Evolutionary conservation across 768 basidiomycete genomes (phyloP).

Genomic region (Coprinopsis sp.): DNA sequence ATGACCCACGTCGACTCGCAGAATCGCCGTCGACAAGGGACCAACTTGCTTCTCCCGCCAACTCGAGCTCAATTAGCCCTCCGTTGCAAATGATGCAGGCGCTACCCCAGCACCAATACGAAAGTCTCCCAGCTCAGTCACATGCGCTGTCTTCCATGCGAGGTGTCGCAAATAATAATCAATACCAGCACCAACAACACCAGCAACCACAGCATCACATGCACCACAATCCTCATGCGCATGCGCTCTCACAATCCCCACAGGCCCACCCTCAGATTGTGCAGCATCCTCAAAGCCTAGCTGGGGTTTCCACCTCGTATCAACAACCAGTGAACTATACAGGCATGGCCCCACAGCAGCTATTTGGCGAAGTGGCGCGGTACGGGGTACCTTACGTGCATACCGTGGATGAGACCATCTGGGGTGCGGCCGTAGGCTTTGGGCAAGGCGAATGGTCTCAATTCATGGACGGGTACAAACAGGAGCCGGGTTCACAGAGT

Average conservation of each 20-base stretch:
- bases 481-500: constrained; percentile 43
- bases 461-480: constrained; percentile 48
- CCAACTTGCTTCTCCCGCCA: constrained; percentile 49
- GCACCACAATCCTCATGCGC: constrained; percentile 12
- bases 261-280: constrained; percentile 23
- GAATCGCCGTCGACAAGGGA: constrained; percentile 48
- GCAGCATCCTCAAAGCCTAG: constrained; percentile 15
- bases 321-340: constrained; percentile 10
- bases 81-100: constrained; percentile 35
- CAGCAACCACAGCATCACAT: background rate
- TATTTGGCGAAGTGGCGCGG: constrained; percentile 36
- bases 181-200: constrained; percentile 16
- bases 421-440: constrained; percentile 72
- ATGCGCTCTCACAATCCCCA: constrained; percentile 23
- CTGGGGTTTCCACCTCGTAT: constrained; percentile 17
- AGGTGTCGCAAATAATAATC: constrained; percentile 15
- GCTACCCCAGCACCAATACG: constrained; percentile 37
- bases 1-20: constrained; percentile 44
- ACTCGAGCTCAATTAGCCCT: constrained; percentile 56
- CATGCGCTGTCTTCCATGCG: constrained; percentile 26
- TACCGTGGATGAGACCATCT: constrained; percentile 63
- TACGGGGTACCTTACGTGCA: constrained; percentile 42
- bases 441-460: constrained; percentile 72
- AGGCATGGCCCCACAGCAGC: constrained; percentile 20
- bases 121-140: constrained; percentile 25